A percentile compares a stretch with the other conserved stretches of the same genome.
phyloP scores from a whole-genome alignment of 192 early-diverging fungal genomes.

The Backusella tarrabulga region DNA sequence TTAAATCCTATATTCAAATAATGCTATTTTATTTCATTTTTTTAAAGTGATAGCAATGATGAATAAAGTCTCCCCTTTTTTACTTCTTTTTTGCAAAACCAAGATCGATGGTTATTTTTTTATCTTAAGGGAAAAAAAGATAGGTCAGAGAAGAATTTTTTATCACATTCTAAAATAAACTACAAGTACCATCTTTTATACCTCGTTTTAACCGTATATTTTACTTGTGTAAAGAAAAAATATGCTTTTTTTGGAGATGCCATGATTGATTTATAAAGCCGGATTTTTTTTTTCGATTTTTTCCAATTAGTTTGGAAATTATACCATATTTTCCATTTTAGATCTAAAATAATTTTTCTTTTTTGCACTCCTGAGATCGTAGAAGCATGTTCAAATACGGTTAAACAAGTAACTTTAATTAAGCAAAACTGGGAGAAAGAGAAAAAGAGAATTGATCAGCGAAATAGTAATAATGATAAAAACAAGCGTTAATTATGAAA shows the following conservation, averaged over 20 bases:
- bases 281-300: background rate
- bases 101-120: conserved; percentile 7
- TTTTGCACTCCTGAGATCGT: background rate
- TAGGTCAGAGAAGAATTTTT: background rate
- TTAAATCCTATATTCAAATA: background rate
- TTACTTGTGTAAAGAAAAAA: background rate
- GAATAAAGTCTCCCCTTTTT: background rate
- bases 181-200: background rate
- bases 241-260: background rate
- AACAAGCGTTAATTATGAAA: background rate
- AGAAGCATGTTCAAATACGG: background rate
- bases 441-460: background rate
- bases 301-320: background rate
- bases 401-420: background rate
- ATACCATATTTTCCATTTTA: background rate
- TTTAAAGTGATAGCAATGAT: background rate
- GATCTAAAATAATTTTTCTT: background rate
- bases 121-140: background rate
- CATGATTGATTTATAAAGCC: background rate
- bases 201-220: background rate
- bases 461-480: background rate
- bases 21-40: background rate
- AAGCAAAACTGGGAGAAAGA: background rate
- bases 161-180: background rate
- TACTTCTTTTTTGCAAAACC: background rate